These are phyloP conservation scores for Bothriochloa decipiens DNA, from an alignment of 176 grass and related monocot genomes.

Conservation along the genomic window DNA sequence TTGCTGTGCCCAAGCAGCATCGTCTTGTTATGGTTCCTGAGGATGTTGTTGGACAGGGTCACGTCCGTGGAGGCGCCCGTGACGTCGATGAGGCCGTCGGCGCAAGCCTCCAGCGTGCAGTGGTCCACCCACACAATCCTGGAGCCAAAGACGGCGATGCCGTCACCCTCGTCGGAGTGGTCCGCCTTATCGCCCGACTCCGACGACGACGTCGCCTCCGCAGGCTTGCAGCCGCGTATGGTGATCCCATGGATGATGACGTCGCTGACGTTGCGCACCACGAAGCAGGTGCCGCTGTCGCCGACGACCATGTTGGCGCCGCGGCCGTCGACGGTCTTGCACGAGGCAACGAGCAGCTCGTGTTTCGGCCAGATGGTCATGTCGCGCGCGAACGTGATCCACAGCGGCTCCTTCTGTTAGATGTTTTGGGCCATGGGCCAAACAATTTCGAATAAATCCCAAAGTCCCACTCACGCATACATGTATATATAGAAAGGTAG, in stretches of 20 bases:
- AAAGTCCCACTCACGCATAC: no score
- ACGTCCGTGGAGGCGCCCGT: slow-evolving; percentile 27
- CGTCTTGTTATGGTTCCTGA: slow-evolving; percentile 55
- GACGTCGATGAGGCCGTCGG: slow-evolving; percentile 56
- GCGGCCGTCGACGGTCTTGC: slow-evolving; percentile 63
- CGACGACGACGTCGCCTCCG: neutral
- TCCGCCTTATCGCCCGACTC: neutral
- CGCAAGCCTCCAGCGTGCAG: slow-evolving; percentile 48
- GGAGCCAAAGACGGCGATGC: neutral
- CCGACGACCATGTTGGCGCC: slow-evolving; percentile 45
- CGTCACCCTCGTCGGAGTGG: slow-evolving; percentile 39
- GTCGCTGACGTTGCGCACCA: slow-evolving; percentile 12
- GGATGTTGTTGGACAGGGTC: slow-evolving; percentile 46
- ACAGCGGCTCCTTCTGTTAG: slow-evolving; percentile 49
- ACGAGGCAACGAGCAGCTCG: slow-evolving; percentile 38
- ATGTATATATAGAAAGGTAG: no score
- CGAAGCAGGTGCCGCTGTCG: slow-evolving; percentile 56
- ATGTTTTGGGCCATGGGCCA: no score
- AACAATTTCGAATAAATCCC: no score
- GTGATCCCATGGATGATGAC: slow-evolving; percentile 56
- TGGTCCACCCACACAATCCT: slow-evolving; percentile 57
- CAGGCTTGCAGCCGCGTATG: slow-evolving; percentile 44
- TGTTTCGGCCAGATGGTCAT: slow-evolving; percentile 43
- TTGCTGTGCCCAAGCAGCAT: slow-evolving; percentile 56
- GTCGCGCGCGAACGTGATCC: slow-evolving; percentile 52